Evolutionary conservation across 2,329 filamentous ascomycete genomes (phyloP).

Genomic region (Knufia petricola): DNA sequence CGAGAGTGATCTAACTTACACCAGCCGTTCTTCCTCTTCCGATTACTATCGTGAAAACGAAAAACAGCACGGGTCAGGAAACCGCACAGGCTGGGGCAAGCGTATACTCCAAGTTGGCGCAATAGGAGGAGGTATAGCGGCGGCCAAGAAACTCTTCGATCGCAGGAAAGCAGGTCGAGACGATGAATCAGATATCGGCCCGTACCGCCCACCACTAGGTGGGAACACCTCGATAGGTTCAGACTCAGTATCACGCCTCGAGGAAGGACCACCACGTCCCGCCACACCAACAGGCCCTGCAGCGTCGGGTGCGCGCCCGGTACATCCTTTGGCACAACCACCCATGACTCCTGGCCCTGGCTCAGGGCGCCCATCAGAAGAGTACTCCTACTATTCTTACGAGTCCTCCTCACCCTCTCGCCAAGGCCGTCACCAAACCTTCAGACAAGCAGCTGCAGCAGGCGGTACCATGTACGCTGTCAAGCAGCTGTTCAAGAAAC

Average conservation of each 20-base stretch:
- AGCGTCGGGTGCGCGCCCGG: conserved; percentile 23
- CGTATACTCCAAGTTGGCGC: conserved; percentile 53
- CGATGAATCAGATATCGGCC: conserved; percentile 43
- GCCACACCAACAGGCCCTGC: conserved; percentile 27
- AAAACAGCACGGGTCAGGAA: neutral
- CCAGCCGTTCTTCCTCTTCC: conserved; percentile 8
- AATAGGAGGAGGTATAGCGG: conserved; percentile 51
- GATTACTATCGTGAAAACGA: neutral
- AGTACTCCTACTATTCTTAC: conserved; percentile 33
- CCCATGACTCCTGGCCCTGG: conserved; percentile 27
- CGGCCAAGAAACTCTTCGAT: conserved; percentile 51
- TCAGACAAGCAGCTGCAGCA: conserved; percentile 54
- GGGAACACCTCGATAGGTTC: conserved; percentile 38
- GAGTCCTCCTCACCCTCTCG: conserved; percentile 27
- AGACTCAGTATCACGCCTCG: conserved; percentile 34
- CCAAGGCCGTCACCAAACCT: conserved; percentile 38
- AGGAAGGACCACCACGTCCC: conserved; percentile 47
- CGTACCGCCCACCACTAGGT: conserved; percentile 44
- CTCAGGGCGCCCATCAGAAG: conserved; percentile 18
- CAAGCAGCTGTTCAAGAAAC: conserved; percentile 51
- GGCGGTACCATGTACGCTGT: conserved; percentile 55
- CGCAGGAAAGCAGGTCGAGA: conserved; percentile 45
- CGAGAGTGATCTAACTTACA: conserved; percentile 8
- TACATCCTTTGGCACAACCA: conserved; percentile 25
- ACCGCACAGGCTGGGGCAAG: conserved; percentile 45